Conservation (phyloP, 2,329 filamentous ascomycete species). For the Fusarium scirpi region DNA sequence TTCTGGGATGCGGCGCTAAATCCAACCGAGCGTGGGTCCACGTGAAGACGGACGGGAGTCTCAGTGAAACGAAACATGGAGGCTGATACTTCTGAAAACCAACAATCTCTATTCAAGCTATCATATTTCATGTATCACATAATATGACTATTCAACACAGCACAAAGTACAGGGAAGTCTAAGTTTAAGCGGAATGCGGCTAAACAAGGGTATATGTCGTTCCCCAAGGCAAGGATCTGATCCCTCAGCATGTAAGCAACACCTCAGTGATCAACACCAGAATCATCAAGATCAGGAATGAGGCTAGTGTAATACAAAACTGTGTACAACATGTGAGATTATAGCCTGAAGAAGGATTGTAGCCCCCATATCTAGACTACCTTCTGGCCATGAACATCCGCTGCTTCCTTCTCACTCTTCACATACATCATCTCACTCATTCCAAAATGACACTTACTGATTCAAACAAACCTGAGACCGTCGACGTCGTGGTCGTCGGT, state of each 20-base stretch:
- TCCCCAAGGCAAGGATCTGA: background rate
- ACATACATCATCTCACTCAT: background rate
- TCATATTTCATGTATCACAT: background rate
- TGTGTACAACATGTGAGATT: conserved; percentile 19
- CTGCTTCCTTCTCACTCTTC: background rate
- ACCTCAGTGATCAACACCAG: conserved; percentile 2
- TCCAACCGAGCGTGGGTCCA: conserved; percentile 13
- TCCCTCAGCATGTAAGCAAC: background rate
- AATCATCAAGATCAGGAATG: background rate
- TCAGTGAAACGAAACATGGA: conserved; percentile 1
- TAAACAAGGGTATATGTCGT: background rate
- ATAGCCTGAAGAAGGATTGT: conserved; percentile 11
- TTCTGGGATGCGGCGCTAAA: conserved; percentile 11
- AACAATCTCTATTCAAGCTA: background rate
- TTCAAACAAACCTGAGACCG: conserved; percentile 1
- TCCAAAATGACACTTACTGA: conserved; percentile 11
- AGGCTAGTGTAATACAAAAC: background rate
- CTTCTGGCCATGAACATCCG: background rate
- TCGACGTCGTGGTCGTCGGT: conserved; percentile 37
- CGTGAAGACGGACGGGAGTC: conserved; percentile 3
- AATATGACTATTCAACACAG: background rate
- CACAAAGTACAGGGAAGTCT: background rate
- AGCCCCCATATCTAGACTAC: background rate
- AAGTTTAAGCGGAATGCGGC: background rate
- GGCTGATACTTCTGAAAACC: background rate